Percentiles rank a stretch among this genome's conserved stretches.
Conservation (phyloP, 2,329 filamentous ascomycete species). For the Apiospora koreana region DNA sequence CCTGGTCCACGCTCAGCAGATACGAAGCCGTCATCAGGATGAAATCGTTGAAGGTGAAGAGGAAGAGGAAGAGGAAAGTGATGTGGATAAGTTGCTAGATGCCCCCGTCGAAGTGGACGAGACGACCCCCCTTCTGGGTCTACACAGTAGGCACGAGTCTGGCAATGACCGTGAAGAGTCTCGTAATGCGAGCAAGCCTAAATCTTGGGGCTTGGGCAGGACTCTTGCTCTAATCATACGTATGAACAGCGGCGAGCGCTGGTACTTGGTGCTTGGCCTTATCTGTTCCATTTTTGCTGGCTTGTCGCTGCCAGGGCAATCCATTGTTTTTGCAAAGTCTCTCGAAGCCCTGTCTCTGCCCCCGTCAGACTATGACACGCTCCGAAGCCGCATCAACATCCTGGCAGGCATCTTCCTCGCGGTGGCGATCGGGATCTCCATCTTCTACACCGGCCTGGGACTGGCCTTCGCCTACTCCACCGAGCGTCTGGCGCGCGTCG, state of each 20-base stretch:
- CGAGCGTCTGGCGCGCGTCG: constrained; percentile 1
- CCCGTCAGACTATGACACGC: constrained; percentile 20
- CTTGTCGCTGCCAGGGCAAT: constrained; percentile 16
- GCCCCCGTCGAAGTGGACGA: background rate
- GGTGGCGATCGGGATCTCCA: constrained; percentile 9
- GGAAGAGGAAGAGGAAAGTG: background rate
- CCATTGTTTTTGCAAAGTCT: constrained; percentile 15
- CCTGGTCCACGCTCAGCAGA: constrained; percentile 73
- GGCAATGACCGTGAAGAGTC: background rate
- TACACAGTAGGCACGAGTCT: background rate
- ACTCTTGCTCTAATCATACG: constrained; percentile 13
- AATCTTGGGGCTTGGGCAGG: constrained; percentile 17
- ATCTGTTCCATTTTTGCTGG: constrained; percentile 16
- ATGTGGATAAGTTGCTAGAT: background rate
- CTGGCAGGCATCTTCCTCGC: constrained; percentile 11
- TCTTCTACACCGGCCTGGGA: constrained; percentile 13
- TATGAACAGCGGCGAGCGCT: constrained; percentile 31
- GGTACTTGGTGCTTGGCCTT: constrained; percentile 15
- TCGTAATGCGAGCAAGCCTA: constrained; percentile 21
- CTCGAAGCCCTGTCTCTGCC: constrained; percentile 17
- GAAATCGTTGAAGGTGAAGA: background rate
- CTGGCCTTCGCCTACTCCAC: constrained; percentile 11
- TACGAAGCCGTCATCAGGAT: constrained; percentile 33
- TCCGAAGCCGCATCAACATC: constrained; percentile 16
- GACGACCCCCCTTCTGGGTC: background rate